These are phyloP conservation scores for Aegle marmelos DNA, from an alignment of 345 rosid genomes.

Conservation along the genomic window DNA sequence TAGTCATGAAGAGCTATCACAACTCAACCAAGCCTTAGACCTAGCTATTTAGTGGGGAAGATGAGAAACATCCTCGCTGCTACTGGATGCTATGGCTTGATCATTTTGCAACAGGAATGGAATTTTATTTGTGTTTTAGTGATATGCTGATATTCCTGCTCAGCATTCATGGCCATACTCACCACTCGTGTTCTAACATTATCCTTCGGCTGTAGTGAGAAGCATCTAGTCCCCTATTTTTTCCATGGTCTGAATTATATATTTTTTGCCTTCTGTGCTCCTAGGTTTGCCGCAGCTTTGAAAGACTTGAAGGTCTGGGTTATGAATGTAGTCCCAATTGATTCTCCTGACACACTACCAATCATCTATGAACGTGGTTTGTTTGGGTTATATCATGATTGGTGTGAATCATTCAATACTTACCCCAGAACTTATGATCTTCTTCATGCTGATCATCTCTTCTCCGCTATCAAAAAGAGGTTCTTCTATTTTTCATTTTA, in stretches of 20 bases:
- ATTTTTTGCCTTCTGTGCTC: slow-evolving; percentile 3
- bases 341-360: slow-evolving; percentile 79
- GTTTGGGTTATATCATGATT: slow-evolving; percentile 85
- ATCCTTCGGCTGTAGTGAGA: not conserved
- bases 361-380: slow-evolving; percentile 89
- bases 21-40: not conserved
- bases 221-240: not conserved
- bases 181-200: not conserved
- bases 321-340: slow-evolving; percentile 75
- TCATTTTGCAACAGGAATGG: not conserved
- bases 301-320: slow-evolving; percentile 78
- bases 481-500: not conserved
- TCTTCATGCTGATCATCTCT: slow-evolving; percentile 81
- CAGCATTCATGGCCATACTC: not conserved
- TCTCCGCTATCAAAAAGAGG: slow-evolving; percentile 67
- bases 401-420: slow-evolving; percentile 89
- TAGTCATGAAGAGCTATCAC: not conserved
- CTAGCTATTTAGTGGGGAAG: not conserved
- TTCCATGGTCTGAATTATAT: not conserved
- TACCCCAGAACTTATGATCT: slow-evolving; percentile 90
- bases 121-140: not conserved
- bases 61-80: not conserved
- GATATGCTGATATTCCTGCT: not conserved
- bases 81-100: not conserved
- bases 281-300: slow-evolving; percentile 76